Evolutionary conservation across 2,329 filamentous ascomycete species (phyloP).

Genomic region (Botrytis pseudocinerea): DNA sequence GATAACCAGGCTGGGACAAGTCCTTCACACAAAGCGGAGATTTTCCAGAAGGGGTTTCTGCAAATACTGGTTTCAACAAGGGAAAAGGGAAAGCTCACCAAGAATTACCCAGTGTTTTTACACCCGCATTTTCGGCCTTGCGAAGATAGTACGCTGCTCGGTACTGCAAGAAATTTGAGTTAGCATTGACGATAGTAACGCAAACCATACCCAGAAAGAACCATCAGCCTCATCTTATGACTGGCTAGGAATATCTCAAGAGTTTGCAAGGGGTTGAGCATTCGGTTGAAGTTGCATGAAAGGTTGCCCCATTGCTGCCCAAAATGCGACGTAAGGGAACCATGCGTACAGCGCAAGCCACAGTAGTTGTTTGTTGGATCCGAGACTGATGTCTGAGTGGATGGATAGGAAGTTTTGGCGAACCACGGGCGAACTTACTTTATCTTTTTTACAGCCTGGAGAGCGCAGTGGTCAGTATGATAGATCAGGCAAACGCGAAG

Average conservation of each 20-base stretch:
- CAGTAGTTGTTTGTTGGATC: constrained; percentile 24
- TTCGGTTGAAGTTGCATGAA: constrained; percentile 20
- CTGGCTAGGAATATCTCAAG: constrained; percentile 32
- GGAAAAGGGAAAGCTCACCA: constrained; percentile 64
- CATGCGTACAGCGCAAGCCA: constrained; percentile 37
- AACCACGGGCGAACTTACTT: constrained; percentile 63
- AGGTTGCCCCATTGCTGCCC: constrained; percentile 48
- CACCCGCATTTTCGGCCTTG: constrained; percentile 82
- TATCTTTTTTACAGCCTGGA: constrained; percentile 82
- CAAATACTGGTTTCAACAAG: not conserved
- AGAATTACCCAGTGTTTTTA: constrained; percentile 88
- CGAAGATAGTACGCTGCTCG: constrained; percentile 87
- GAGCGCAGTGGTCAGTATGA: constrained; percentile 15
- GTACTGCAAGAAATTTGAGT: constrained; percentile 53
- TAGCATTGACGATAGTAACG: constrained; percentile 1
- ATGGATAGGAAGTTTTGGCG: constrained; percentile 11
- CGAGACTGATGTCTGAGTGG: constrained; percentile 21
- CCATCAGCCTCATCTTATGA: constrained; percentile 50
- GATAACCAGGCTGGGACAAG: constrained; percentile 9
- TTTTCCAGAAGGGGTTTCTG: not conserved
- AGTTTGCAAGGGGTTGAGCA: constrained; percentile 26
- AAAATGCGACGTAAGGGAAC: constrained; percentile 41
- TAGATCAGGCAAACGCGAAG: constrained; percentile 19
- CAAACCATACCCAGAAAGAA: constrained; percentile 1
- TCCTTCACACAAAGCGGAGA: constrained; percentile 17